Evolutionary conservation across 2,329 filamentous ascomycete species (phyloP), one percentile per base, ranked within the genome.

Genomic region (Colletotrichum endophyticum): DNA sequence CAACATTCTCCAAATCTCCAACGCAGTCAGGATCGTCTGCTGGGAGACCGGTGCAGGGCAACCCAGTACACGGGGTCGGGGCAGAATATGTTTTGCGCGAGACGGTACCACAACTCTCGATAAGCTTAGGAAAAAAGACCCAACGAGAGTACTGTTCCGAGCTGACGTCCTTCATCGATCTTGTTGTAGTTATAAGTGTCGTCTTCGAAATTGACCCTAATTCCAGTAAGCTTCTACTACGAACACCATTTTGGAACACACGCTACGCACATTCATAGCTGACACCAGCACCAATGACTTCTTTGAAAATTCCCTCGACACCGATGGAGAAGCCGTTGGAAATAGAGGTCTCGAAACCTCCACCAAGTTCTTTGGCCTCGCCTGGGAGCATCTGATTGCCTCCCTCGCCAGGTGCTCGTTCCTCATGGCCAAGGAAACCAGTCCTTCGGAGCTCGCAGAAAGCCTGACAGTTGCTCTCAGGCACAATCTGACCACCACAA

Each of bases 61-160:
- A 0, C 9, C 39, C 39, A 0, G 39, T 49, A 3, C 39, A 49
- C 1, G 39, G 39, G 19, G 39, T 49, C 2, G 39, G 39, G 0
- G 39, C 39, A 4, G 39, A 49, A 49, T 49, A 49, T 3, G 5
- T 1, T n/a, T 2, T 49, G 39, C 39, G 39, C 2, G 39, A 49
- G 2, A 3, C 3, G 39, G 39, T 49, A 1, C 39, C 39, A 4
- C 39, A 49, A 49, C 39, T 49, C 39, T 49, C 39, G 9, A 49
- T n/a, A 3, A 49, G 39, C 39, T 49, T 49, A 3, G 39, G 39
- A 3, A 49, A 49, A 3, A 49, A 49, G 2, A 49, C 39, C 39
- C 39, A 49, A 19, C 39, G 39, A 6, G 39, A 6, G 39, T 49
- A 49, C 2, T 49, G 39, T n/a, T 49, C 39, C 5, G 39, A 11